Evolutionary conservation across 192 early-diverging fungal genomes (phyloP), one percentile per base, ranked within the genome.

Genomic region (Radiomyces spectabilis): DNA sequence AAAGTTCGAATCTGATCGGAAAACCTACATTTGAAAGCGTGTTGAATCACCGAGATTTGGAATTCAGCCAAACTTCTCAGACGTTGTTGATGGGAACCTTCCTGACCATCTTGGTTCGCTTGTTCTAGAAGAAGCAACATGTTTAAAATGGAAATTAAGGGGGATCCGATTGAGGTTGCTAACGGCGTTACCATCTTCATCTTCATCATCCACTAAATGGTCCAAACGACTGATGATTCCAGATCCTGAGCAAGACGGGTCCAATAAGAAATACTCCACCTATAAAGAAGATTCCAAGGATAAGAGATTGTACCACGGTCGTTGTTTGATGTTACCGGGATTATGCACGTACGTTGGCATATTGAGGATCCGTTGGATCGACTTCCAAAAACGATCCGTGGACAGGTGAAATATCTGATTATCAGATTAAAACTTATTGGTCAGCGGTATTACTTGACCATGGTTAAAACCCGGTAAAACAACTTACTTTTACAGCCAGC

Each of bases 201-300:
- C 67, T 25, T 70, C 66, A n/a, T 70, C 65, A 64, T 95, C 87
- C 0, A 95, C 75, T 5, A 96, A 70, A 45, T 85, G 77, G 56
- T 98, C 96, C 62, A 93, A 63, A 33, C 96, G 76, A 43, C 84
- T 84, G 47, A 94, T 83, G 29, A 99, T 97, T 0, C 96, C 96
- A 9, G 90, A 93, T 5, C 96, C 96, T 9, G 91, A 94, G 63
- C 96, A 99, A 9, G 88, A 91, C 12, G 96, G 96, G 74, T 99
- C 96, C 33, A 99, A 64, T 29, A 99, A 69, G 38, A 94, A 87
- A 69, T 91, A 90, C 51, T 89, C 84, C 18, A 94, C 93, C 44
- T 66, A n/a, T 8, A n/a, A 19, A 29, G 10, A 5, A 2, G 32
- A 31, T 5, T 1, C 1, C 19, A 16, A 31, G 48, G 5, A 51